Base-by-base conservation (phyloP, 116 monocot species). In the Phalaenopsis hybrid region DNA sequence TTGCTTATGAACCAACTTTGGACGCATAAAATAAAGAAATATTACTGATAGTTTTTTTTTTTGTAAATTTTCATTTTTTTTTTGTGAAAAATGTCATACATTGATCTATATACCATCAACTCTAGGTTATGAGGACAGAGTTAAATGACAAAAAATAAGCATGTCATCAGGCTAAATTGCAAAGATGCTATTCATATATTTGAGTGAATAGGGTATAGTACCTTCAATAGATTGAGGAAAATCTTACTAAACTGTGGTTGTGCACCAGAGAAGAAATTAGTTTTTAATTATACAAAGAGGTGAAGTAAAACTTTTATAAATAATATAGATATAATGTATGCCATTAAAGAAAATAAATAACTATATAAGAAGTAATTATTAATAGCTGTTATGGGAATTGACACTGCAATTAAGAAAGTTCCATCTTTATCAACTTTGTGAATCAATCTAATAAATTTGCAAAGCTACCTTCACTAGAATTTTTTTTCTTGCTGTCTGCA, bases 401-500 rank as follows among this genome's bases (percentile, higher is more conserved):
- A 18, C 9, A n/a, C 46, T 75, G 44, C 20, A 43, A 46, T 46
- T 13, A 21, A 23, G 21, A 75, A 20, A 8, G 34, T 75, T 45
- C 6, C 44, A 72, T 41, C 34, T 34, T 37, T 72, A 4, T 72
- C n/a, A 75, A 16, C 4, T 37, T 37, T 72, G 17, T 37, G 4
- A 34, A 37, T 5, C 1, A 72, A 41, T 33, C 72, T 41, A 72
- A 10, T 13, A 72, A 72, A 72, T 16, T 45, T n/a, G 10, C 46
- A 5, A 75, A 77, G 75, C 46, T 50, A 88, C 90, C 90, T 90
- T 84, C 82, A 63, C 25, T 44, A 9, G 84, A 65, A 84, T 78
- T 74, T 44, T 20, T 77, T 81, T 82, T 44, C 3, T 67, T 74
- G 73, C 76, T 82, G 31, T 76, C 82, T 72, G 75, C 65, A 50